Percentiles rank a stretch among this genome's conserved stretches.
Conservation (phyloP, 768 basidiomycete species). For the Suillus clintonianus region DNA sequence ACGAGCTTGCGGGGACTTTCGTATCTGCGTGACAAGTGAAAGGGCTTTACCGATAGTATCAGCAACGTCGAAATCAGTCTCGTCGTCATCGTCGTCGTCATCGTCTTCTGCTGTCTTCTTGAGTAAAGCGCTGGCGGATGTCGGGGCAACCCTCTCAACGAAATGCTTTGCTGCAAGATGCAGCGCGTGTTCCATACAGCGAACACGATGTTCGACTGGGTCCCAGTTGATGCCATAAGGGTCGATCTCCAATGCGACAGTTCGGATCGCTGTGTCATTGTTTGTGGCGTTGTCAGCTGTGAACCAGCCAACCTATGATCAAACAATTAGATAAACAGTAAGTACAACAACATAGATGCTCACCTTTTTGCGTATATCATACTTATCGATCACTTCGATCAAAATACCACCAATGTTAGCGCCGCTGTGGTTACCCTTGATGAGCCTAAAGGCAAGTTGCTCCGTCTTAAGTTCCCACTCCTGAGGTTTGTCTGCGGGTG, state of each 20-base stretch:
- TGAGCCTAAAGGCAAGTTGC: conserved; percentile 12
- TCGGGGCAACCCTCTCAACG: conserved; percentile 23
- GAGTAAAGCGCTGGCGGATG: conserved; percentile 6
- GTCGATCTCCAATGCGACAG: conserved; percentile 15
- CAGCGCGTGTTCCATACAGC: conserved; percentile 37
- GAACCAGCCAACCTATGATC: conserved; percentile 27
- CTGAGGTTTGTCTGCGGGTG: neutral
- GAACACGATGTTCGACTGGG: conserved; percentile 7
- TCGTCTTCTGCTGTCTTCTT: conserved; percentile 2
- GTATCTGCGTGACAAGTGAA: conserved; percentile 18
- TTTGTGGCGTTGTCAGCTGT: conserved; percentile 31
- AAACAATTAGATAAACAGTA: conserved; percentile 6
- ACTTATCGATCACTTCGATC: conserved; percentile 14
- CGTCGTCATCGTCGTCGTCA: neutral
- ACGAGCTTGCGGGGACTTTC: conserved; percentile 26
- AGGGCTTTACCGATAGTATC: conserved; percentile 8
- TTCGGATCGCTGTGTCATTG: conserved; percentile 27
- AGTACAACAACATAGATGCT: neutral
- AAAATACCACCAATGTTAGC: conserved; percentile 18
- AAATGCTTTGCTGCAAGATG: conserved; percentile 31
- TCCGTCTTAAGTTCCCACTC: conserved; percentile 12
- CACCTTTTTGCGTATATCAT: conserved; percentile 24
- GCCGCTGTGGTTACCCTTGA: conserved; percentile 16
- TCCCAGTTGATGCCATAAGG: conserved; percentile 20
- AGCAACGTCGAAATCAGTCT: conserved; percentile 8